Base-by-base conservation (phyloP, 495 filamentous ascomycete species). In the Durotheca rogersii region DNA sequence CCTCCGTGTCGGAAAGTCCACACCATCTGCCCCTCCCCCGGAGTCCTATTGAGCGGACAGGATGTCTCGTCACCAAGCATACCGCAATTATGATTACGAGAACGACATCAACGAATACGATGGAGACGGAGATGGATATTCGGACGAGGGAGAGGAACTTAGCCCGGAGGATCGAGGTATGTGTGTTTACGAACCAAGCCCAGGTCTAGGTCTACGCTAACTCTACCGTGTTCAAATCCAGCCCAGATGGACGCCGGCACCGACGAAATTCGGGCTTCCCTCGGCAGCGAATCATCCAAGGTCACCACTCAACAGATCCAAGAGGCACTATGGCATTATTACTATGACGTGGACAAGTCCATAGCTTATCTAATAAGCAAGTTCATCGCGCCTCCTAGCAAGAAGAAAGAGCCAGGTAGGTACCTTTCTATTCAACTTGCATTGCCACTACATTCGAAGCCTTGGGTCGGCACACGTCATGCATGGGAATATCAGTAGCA, bases 311-410 rank as follows among this genome's bases (percentile, higher is more conserved):
- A 80, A 23, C 85, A 94, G 49, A 90, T 95, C 32, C 79, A 95
- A 64, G 94, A 97, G 41, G 79, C 90, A 0, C 67, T 98, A 21
- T 98, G 90, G 89, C 81, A 97, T 67, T 96, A 96, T 67, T 98
- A 91, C 67, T 96, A 88, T 62, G 92, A 98, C 64, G 75, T 95
- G 18, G 81, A 82, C 18, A 95, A 96, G 64, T 80, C 88, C 0
- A 84, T 90, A 14, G 74, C 80, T 47, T 95, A 92, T 61, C 68
- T 98, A 29, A 72, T 82, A 34, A 81, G 84, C 82, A 83, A 71
- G 58, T 70, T 69, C 51, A 66, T 75, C 34, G 58, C 67, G 50
- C 76, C 75, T 23, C 48, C 61, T 6, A 51, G 67, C 21, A 67
- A 71, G 48, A 63, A 71, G 32, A 64, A 69, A 32, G 55, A 67